Conservation (phyloP, 495 filamentous ascomycete genomes). For the Thermochaetoides thermophila region DNA sequence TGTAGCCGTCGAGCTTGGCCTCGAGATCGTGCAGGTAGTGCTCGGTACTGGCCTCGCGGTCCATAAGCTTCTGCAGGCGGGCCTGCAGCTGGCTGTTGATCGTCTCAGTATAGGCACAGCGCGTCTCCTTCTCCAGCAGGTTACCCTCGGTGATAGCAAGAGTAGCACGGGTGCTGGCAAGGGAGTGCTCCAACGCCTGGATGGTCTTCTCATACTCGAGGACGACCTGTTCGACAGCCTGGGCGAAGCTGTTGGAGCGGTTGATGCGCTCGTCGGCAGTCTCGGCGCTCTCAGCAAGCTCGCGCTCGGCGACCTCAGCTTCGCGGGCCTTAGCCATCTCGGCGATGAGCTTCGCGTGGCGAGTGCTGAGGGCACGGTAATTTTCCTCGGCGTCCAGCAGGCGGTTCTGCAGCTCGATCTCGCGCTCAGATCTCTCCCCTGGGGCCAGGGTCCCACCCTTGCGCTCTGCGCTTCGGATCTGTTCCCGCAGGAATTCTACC, state of each 20-base stretch:
- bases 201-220: constrained; percentile 99
- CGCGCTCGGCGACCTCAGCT: constrained; percentile 37
- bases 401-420: constrained; percentile 86
- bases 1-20: constrained; percentile 72
- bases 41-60: constrained; percentile 80
- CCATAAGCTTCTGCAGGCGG: constrained; percentile 75
- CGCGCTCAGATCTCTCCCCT: constrained; percentile 62
- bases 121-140: constrained; percentile 84
- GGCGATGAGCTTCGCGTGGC: constrained; percentile 88
- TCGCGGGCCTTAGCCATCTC: constrained; percentile 81
- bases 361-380: constrained; percentile 76
- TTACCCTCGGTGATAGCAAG: constrained; percentile 71
- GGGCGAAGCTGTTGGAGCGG: constrained; percentile 84
- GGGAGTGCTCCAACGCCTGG: constrained; percentile 77
- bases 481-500: constrained; percentile 84
- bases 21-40: constrained; percentile 85
- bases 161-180: constrained; percentile 76
- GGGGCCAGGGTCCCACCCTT: constrained; percentile 42
- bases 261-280: constrained; percentile 81
- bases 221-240: constrained; percentile 90
- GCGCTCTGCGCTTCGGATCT: constrained; percentile 63
- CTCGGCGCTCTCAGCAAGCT: constrained; percentile 48
- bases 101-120: constrained; percentile 80
- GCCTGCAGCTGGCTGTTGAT: constrained; percentile 79
- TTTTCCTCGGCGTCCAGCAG: constrained; percentile 88